A percentile compares a stretch with the other conserved stretches of the same genome.
phyloP scores from a whole-genome alignment of 2,329 filamentous ascomycete genomes.

The Fusarium goolgardi region DNA sequence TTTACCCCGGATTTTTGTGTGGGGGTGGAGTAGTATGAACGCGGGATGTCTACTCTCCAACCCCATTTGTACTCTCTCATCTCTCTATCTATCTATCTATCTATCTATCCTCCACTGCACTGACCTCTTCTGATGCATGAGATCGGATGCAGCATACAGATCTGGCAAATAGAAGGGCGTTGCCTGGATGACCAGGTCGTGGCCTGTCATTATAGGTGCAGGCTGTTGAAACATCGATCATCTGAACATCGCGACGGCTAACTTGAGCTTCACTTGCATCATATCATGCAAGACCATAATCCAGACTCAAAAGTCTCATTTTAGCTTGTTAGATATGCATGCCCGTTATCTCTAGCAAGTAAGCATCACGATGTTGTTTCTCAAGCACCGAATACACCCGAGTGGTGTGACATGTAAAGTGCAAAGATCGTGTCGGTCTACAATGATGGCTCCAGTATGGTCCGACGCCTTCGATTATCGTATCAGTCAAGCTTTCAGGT shows the following conservation, averaged over 20 bases:
- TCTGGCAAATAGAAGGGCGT: slow-evolving; percentile 13
- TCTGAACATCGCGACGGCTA: neutral
- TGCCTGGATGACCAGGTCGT: slow-evolving; percentile 23
- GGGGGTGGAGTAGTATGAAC: slow-evolving; percentile 45
- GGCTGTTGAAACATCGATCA: slow-evolving; percentile 15
- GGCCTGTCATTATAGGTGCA: slow-evolving; percentile 13
- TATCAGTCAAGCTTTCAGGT: slow-evolving; percentile 27
- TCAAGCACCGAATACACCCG: neutral
- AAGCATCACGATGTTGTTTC: neutral
- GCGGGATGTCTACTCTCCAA: slow-evolving; percentile 35
- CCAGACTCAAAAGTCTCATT: slow-evolving; percentile 13
- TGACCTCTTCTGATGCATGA: slow-evolving; percentile 28
- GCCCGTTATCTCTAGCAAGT: neutral
- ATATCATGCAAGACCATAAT: slow-evolving; percentile 4
- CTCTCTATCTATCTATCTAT: slow-evolving; percentile 28
- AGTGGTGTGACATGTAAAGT: slow-evolving; percentile 25
- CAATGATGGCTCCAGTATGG: slow-evolving; percentile 39
- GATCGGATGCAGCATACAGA: slow-evolving; percentile 30
- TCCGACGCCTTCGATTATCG: slow-evolving; percentile 37
- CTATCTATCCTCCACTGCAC: slow-evolving; percentile 28
- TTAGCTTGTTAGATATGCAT: neutral
- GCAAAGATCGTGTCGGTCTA: slow-evolving; percentile 4
- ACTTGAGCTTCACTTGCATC: slow-evolving; percentile 19
- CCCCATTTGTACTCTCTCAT: slow-evolving; percentile 33
- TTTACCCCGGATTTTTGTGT: slow-evolving; percentile 41